These are phyloP conservation scores for Murraya paniculata DNA, from an alignment of 345 rosid species.

Conservation along the genomic window DNA sequence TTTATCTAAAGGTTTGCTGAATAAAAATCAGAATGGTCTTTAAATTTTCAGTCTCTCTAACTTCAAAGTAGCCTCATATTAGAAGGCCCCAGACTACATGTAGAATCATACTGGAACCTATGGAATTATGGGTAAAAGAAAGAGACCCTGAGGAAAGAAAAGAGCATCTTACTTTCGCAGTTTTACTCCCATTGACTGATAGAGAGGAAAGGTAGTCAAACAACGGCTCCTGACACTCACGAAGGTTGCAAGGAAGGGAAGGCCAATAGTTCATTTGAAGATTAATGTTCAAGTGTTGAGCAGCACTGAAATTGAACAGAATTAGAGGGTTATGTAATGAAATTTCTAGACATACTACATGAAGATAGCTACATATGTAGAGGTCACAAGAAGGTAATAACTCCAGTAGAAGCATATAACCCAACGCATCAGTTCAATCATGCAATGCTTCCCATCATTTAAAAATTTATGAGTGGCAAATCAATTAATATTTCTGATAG, in stretches of 20 bases:
- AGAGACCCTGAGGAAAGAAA: background rate
- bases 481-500: background rate
- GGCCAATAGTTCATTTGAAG: constrained; percentile 99
- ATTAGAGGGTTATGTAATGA: background rate
- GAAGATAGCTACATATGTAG: background rate
- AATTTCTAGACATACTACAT: constrained; percentile 1
- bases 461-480: constrained; percentile 2
- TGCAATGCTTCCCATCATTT: background rate
- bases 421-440: background rate
- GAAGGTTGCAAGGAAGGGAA: constrained; percentile 81
- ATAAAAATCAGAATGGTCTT: background rate
- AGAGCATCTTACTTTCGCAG: constrained; percentile 62
- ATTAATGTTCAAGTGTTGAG: constrained; percentile 95
- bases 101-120: background rate
- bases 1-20: background rate
- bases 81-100: background rate
- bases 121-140: background rate
- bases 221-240: constrained; percentile 88
- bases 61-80: background rate
- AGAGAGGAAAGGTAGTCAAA: constrained; percentile 69
- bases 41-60: background rate
- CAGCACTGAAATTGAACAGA: constrained; percentile 48
- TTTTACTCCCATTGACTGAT: constrained; percentile 73
- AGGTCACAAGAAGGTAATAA: background rate
- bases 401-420: background rate